phyloP scores from a whole-genome alignment of 495 filamentous ascomycete species.

The Neurospora terricola region DNA sequence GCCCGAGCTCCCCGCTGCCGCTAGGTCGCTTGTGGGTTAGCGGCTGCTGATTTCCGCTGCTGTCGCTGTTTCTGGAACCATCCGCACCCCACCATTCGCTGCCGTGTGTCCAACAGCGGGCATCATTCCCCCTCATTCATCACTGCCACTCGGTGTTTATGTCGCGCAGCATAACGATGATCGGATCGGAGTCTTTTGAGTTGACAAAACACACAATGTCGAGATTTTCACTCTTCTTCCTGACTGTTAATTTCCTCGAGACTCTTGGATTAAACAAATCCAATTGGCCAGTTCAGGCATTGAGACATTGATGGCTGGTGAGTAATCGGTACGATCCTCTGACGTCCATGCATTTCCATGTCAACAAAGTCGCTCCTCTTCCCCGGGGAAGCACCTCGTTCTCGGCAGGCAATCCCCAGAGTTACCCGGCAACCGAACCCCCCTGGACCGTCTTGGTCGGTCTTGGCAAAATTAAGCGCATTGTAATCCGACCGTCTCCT shows the following conservation, averaged over 20 bases:
- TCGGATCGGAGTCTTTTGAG: neutral
- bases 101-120: neutral
- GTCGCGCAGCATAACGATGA: neutral
- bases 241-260: neutral
- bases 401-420: neutral
- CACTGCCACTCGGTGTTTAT: neutral
- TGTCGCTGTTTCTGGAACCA: constrained; percentile 23
- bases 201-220: neutral
- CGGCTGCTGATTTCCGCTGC: constrained; percentile 1
- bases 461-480: neutral
- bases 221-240: neutral
- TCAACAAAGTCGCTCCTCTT: neutral
- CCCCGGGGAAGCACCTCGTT: neutral
- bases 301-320: neutral
- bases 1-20: constrained; percentile 20
- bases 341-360: neutral
- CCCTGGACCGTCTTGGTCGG: neutral
- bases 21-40: constrained; percentile 15
- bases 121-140: neutral
- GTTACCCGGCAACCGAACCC: neutral
- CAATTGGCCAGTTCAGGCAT: neutral
- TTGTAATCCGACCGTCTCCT: neutral
- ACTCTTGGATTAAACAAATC: neutral
- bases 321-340: neutral
- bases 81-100: constrained; percentile 16